Base-by-base conservation (phyloP, 176 grass and related monocot species). In the Chloris gayana region DNA sequence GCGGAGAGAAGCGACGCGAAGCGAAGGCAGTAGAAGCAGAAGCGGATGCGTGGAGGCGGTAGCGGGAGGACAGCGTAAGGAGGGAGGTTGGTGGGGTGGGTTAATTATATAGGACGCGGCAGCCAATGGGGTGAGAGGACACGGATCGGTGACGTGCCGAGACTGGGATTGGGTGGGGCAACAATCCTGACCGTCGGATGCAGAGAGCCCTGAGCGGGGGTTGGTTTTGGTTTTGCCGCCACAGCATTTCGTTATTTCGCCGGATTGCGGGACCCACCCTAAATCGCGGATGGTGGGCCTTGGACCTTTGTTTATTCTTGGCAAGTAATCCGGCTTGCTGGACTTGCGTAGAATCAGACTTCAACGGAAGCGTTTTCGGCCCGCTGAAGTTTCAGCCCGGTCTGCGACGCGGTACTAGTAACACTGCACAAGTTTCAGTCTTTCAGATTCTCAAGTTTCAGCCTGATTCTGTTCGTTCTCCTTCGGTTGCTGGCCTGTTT, bases 131-230 rank as follows among this genome's bases (percentile, higher is more conserved):
- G 27, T 1, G 39, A 2, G 37, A 85, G 80, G 47, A 34, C 84
- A 49, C 88, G 94, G 94, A 97, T 97, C 94, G 51, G 1, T 64
- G 74, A 86, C 78, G 29, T 63, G 58, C 51, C 77, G 1, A 11
- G 38, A 15, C 13, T 41, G 4, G 24, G 3, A 4, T 31, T 2
- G 6, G 9, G 4, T 0, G 3, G 0, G 0, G 34, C 14, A 0
- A 34, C 10, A 46, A 62, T 88, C 70, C 4, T 70, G 47, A 24
- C 77, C 85, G 85, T 93, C 61, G 13, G 88, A 89, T 89, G 22
- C 6, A 2, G 15, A 12, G 35, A 39, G 29, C 42, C 70, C 22
- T 70, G 33, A 3, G 2, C 6, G 32, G 0, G 7, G 53, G 17
- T 13, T 41, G 67, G 71, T 35, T 69, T 71, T 30, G 38, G 54